A percentile compares a stretch with the other conserved stretches of the same genome.
phyloP scores from a whole-genome alignment of 2,329 filamentous ascomycete genomes.

The Talaromyces sp. region DNA sequence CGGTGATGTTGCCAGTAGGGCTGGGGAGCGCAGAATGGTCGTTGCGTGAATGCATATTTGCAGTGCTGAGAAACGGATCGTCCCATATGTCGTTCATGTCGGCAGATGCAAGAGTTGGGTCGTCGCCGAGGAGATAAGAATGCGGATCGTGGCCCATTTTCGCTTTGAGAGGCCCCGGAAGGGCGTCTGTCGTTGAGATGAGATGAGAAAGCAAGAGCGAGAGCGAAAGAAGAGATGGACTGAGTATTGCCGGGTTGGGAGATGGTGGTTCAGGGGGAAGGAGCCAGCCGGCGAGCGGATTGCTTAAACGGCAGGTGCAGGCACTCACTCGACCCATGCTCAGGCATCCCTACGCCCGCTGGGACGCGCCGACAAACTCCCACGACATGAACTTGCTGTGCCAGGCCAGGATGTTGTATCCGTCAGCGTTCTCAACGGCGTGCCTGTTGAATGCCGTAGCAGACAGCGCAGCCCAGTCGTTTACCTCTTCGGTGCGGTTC shows the following conservation, averaged over 20 bases:
- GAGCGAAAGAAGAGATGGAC: neutral
- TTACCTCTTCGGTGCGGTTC: neutral
- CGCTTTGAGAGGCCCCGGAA: neutral
- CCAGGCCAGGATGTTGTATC: conserved; percentile 28
- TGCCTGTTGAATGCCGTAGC: conserved; percentile 28
- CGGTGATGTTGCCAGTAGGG: neutral
- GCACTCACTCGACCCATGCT: neutral
- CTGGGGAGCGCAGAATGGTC: neutral
- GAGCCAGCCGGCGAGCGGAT: neutral
- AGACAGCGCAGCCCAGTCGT: conserved; percentile 32
- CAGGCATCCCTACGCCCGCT: conserved; percentile 1
- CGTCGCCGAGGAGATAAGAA: neutral
- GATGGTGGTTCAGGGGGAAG: neutral
- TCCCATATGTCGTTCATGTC: neutral
- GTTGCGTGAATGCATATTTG: neutral
- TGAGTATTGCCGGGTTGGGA: neutral
- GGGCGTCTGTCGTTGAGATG: neutral
- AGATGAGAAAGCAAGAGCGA: neutral
- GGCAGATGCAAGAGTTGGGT: neutral
- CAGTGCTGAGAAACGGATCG: neutral
- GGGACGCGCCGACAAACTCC: conserved; percentile 33
- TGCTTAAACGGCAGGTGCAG: neutral
- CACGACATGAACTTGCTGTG: conserved; percentile 26
- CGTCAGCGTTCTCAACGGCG: conserved; percentile 35
- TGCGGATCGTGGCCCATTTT: neutral